Evolutionary conservation across 305 asterid genomes (phyloP), one percentile per base, ranked within the genome.

Genomic region (Petunia hybrid): DNA sequence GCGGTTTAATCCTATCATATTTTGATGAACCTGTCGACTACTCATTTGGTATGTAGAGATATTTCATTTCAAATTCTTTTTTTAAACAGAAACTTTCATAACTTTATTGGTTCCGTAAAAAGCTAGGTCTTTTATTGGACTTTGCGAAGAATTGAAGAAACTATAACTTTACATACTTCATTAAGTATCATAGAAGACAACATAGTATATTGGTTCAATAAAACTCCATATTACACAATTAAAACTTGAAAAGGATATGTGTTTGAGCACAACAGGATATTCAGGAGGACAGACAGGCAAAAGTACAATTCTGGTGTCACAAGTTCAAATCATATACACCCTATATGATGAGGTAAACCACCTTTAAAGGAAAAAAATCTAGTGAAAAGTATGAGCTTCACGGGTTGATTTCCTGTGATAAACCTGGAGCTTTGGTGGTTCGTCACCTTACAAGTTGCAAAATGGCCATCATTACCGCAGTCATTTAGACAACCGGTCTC

Each of bases 31-130:
- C 79, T 41, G 57, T 83, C 88, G 5, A 80, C 68, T 35, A 87
- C 88, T 31, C 90, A 87, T 82, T 78, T 87, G 87, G 90, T 87
- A 53, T 13, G 85, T 69, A 10, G 46, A 8, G 62, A 14, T 41
- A 8, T 6, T 0, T 2, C 41, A 3, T 7, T 64, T 31, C 7
- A 14, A 59, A 62, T 39, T 70, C 36, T 0, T 31, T 9, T 36
- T 12, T 53, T 48, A 31, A 5, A 8, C 40, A 35, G 5, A 12
- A 68, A 4, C 22, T 69, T 43, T 46, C 3, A 35, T 48, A 12
- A 73, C 43, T 10, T 42, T 43, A 36, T 51, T 73, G 51, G 78
- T 36, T 73, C 35, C 3, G 78, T 36, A 73, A 13, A 51, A 51
- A 1, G 36, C 4, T 69, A 6, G 36, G n/a, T 31, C 6, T 51